Conservation (phyloP, 345 rosid species). For the Dimocarpus longan region DNA sequence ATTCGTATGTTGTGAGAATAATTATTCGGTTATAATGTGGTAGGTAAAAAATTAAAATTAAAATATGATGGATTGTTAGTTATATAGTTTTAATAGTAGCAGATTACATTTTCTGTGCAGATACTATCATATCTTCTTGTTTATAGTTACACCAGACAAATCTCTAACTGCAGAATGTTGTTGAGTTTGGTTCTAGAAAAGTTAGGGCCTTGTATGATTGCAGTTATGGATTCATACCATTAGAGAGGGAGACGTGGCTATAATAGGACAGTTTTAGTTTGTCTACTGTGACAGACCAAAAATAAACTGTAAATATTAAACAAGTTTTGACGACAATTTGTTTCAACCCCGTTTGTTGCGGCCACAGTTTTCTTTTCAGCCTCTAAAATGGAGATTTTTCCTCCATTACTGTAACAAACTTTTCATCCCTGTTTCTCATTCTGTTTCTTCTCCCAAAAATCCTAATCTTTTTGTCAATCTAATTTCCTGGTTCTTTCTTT, state of each 20-base stretch:
- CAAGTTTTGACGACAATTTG: constrained; percentile 4
- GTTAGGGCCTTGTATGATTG: neutral
- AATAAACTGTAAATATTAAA: constrained; percentile 17
- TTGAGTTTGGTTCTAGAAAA: neutral
- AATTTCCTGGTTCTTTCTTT: neutral
- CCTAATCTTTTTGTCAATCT: neutral
- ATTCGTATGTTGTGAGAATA: no score
- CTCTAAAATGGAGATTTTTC: constrained; percentile 29
- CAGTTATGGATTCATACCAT: no score
- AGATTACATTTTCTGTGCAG: neutral
- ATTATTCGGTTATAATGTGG: no score
- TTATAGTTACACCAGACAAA: no score
- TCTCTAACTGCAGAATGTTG: neutral
- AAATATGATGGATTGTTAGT: no score
- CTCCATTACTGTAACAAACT: constrained; percentile 18
- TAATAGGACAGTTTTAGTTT: neutral
- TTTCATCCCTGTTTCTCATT: constrained; percentile 14
- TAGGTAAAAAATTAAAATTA: no score
- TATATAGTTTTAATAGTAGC: neutral
- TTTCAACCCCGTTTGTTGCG: constrained; percentile 19
- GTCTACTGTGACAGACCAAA: neutral
- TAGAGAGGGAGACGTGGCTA: neutral
- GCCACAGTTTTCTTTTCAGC: constrained; percentile 20
- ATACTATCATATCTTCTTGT: no score
- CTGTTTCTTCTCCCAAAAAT: constrained; percentile 20